These are phyloP conservation scores for Globisporangium paddicum DNA, from an alignment of 352 stramenopile species.

Conservation along the genomic window DNA sequence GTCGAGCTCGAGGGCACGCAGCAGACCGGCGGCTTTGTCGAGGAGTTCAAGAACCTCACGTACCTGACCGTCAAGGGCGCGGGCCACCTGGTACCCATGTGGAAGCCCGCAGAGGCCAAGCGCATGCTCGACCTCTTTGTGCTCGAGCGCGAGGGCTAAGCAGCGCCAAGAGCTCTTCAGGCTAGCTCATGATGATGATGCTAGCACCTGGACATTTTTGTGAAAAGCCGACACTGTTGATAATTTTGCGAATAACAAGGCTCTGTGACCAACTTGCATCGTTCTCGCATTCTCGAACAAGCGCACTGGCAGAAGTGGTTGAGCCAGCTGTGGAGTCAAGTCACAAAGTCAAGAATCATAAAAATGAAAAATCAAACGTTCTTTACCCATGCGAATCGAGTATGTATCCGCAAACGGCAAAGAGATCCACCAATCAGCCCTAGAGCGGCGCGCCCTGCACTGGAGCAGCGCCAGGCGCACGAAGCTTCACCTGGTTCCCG, in stretches of 20 bases:
- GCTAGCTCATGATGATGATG: too few relatives aligned
- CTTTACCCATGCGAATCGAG: too few relatives aligned
- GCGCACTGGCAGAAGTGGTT: too few relatives aligned
- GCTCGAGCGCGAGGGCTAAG: constrained; percentile 28
- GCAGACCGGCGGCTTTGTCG: constrained; percentile 84
- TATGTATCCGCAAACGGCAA: too few relatives aligned
- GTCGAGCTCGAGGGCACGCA: constrained; percentile 19
- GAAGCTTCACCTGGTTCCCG: constrained; percentile 53
- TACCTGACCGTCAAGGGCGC: constrained; percentile 91
- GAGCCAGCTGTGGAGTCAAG: too few relatives aligned
- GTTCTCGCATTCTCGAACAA: too few relatives aligned
- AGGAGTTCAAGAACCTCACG: constrained; percentile 74
- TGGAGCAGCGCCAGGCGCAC: constrained; percentile 26
- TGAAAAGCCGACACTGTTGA: neutral
- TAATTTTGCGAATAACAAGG: neutral
- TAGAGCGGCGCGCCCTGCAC: constrained; percentile 35
- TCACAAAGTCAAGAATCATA: too few relatives aligned
- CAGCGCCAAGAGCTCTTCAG: constrained; percentile 1
- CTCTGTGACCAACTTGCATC: neutral
- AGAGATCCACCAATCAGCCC: neutral
- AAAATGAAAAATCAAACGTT: neutral
- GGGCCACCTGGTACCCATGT: constrained; percentile 87
- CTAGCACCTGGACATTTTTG: too few relatives aligned
- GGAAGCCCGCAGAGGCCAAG: constrained; percentile 66
- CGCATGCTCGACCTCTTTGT: constrained; percentile 72